Evolutionary conservation across 257 asterid species (phyloP), one percentile per base, ranked within the genome.

Genomic region (Solanum sitiens): DNA sequence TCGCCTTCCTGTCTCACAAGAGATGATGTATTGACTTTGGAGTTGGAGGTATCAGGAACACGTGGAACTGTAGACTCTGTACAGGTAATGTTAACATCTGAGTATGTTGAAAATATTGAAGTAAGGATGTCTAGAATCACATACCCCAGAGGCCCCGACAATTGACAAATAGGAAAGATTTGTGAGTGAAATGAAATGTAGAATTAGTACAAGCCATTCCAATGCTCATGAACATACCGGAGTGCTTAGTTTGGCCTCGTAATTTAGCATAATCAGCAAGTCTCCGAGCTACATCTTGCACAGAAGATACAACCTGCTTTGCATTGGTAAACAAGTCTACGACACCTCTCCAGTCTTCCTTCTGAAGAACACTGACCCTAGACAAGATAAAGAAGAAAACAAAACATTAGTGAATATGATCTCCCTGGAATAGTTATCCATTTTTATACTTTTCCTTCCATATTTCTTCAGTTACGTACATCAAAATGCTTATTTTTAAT

Each of bases 281-380:
- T 90, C 92, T 97, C 89, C 96, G 90, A 74, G 98, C 96, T 33
- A 93, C 98, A 47, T 95, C 98, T 92, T 97, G 99, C 79, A 96
- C 95, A 86, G 96, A 94, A 61, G 95, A 91, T 83, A 95, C 96
- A 14, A 94, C 95, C 89, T 94, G 99, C 93, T 94, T 97, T 47
- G 98, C 99, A 89, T 95, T 97, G 70, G 96, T 89, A 70, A 96
- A 97, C 83, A 96, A 92, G 74, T 94, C 96, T 65, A 92, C 88
- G n/a, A 95, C 90, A 83, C 98, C 93, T 92, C 90, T 96, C 99
- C 98, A 94, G 86, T 96, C 99, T 91, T 94, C 99, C 93, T 90
- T 94, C 86, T 91, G 94, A 32, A 96, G 89, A 50, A 93, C 91
- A 87, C 90, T 91, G 56, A 86, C 93, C 99, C 99, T 97, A 93